These are phyloP conservation scores for Parvularia atlantis DNA, from an alignment of 78 protist species.

Conservation along the genomic window DNA sequence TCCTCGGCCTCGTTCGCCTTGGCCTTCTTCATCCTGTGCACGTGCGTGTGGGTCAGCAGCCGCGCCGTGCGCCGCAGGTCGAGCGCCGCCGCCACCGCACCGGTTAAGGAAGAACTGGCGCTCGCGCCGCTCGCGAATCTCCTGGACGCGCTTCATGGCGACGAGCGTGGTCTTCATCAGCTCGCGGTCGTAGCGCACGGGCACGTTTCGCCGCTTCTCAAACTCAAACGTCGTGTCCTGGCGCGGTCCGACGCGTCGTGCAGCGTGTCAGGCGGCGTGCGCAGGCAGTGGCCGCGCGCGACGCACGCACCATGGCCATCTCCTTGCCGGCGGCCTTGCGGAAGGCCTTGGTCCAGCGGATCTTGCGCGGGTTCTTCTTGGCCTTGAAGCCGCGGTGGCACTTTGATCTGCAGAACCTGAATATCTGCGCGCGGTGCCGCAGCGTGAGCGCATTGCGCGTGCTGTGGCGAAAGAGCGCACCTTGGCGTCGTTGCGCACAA, in stretches of 20 bases:
- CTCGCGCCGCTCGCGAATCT: constrained; percentile 62
- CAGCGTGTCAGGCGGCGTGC: not conserved
- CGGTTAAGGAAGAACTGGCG: constrained; percentile 47
- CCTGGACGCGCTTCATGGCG: constrained; percentile 69
- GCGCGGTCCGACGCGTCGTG: no score
- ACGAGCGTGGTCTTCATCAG: constrained; percentile 44
- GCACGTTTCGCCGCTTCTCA: constrained; percentile 88
- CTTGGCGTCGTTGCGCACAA: constrained; percentile 95
- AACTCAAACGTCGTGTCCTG: constrained; percentile 84
- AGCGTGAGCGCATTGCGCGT: not conserved
- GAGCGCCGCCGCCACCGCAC: not conserved
- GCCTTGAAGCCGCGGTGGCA: constrained; percentile 86
- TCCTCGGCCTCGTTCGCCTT: not conserved
- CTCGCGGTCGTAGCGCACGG: constrained; percentile 89
- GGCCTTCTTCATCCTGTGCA: not conserved
- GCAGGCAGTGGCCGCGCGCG: not conserved
- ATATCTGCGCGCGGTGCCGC: constrained; percentile 13
- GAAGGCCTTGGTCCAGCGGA: constrained; percentile 98
- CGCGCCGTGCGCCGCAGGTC: not conserved
- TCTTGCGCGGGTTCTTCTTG: constrained; percentile 96
- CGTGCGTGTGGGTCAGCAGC: not conserved
- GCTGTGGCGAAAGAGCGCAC: constrained; percentile 5
- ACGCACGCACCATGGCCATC: constrained; percentile 54
- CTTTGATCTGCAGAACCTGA: constrained; percentile 91
- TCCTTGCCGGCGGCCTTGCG: constrained; percentile 90